A percentile compares a stretch with the other conserved stretches of the same genome.
Evolutionary conservation across 495 filamentous ascomycete genomes (phyloP).

Genomic region (Hyaloscypha bicolor): DNA sequence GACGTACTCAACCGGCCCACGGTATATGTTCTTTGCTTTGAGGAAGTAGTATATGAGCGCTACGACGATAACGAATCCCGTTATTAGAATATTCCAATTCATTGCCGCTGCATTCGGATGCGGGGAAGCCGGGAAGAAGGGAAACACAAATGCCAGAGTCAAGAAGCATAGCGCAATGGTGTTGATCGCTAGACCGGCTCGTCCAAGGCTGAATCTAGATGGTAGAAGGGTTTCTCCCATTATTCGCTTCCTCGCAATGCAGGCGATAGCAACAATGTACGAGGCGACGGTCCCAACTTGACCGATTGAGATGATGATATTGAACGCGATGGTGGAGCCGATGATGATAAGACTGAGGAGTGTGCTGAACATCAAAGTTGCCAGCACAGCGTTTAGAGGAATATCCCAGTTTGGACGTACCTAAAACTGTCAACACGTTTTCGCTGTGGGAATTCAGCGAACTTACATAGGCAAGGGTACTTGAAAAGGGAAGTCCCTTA

Average conservation of each 20-base stretch:
- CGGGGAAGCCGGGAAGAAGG: conserved; percentile 52
- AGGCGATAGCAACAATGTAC: conserved; percentile 52
- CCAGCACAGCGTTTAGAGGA: conserved; percentile 53
- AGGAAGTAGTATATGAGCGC: conserved; percentile 48
- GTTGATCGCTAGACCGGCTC: conserved; percentile 52
- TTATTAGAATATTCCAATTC: conserved; percentile 55
- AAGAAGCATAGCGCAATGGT: conserved; percentile 44
- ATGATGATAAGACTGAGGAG: conserved; percentile 20
- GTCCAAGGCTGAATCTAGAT: conserved; percentile 52
- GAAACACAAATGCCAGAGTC: conserved; percentile 52
- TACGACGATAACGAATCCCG: conserved; percentile 46
- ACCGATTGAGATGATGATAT: conserved; percentile 49
- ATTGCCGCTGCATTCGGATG: conserved; percentile 44
- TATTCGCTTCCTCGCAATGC: conserved; percentile 49
- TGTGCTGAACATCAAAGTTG: conserved; percentile 46
- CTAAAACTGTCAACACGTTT: conserved; percentile 32
- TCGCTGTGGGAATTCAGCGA: conserved; percentile 3
- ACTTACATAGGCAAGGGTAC: conserved; percentile 51
- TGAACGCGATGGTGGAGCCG: conserved; percentile 48
- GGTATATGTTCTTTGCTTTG: conserved; percentile 45
- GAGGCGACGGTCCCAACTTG: conserved; percentile 42
- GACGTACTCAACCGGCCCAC: conserved; percentile 26
- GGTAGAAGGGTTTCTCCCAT: conserved; percentile 41
- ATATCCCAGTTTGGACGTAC: conserved; percentile 53
- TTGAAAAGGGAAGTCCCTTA: conserved; percentile 56